phyloP scores from a whole-genome alignment of 176 grass and related monocot species.

The Tillandsia fasciculata region DNA sequence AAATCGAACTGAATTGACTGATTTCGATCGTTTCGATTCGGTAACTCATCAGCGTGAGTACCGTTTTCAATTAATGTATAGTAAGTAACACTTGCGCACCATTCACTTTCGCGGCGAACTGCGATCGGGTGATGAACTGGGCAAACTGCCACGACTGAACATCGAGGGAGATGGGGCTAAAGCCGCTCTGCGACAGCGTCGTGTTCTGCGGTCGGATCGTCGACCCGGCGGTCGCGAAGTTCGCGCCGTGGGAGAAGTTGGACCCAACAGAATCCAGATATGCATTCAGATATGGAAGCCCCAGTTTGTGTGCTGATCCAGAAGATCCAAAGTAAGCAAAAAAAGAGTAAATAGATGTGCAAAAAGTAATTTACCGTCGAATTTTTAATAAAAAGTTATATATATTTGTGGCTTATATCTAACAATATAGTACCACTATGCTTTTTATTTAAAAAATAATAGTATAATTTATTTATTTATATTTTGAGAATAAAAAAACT shows the following conservation, averaged over 20 bases:
- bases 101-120: conserved; percentile 45
- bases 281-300: conserved; percentile 59
- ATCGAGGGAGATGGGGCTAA: conserved; percentile 78
- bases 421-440: no score
- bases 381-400: no score
- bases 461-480: no score
- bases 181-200: conserved; percentile 63
- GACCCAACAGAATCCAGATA: conserved; percentile 82
- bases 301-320: conserved; percentile 49
- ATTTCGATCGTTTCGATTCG: no score
- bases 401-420: no score
- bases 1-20: no score
- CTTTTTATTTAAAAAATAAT: no score
- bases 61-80: no score
- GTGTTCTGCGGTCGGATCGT: conserved; percentile 67
- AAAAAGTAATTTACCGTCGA: no score
- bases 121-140: conserved; percentile 69
- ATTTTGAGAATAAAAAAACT: no score
- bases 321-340: not conserved
- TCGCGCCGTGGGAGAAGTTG: conserved; percentile 84
- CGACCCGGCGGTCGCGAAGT: conserved; percentile 84
- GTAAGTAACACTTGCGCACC: conserved; percentile 9
- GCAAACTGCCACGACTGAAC: conserved; percentile 82
- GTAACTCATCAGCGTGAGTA: no score
- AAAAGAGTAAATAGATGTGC: no score